Base-by-base conservation (phyloP, 2,329 filamentous ascomycete species). In the Aspergillus eucalypticola region DNA sequence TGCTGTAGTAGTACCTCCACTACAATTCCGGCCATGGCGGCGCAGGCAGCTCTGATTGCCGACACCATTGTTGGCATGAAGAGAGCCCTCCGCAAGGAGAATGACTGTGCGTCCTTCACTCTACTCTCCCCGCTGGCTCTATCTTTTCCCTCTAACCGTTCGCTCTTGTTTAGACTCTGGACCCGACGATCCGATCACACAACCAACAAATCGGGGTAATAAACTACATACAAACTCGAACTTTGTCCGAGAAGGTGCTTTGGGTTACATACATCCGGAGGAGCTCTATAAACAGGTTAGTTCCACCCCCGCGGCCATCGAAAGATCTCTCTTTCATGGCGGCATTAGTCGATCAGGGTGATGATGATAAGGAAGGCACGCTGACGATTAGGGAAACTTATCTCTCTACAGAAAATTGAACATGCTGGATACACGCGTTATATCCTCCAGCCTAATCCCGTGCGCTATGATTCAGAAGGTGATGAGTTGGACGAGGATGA, bases 401-500 rank as follows among this genome's bases (percentile, higher is more conserved):
- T 3, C 15, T 15, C n/a, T 52, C 15, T 21, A 63, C 61, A 87
- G 84, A 83, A 79, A 74, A 80, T 88, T 64, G 82, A 86, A 49
- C 85, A 88, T 70, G 86, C 84, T 44, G 86, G 86, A 50, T 87
- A 88, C 71, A 78, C 81, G 44, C 81, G 86, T 67, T 80, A 83
- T 69, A 86, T 87, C 54, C 77, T 88, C 51, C 79, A 82, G 64
- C 81, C 78, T 42, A 88, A 87, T 60, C 86, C 86, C 5, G 78
- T 79, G 54, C 81, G 83, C 64, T 86, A 84, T 71, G 86, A 89
- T 68, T 83, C 83, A n/a, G 84, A 88, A 69, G 86, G 86, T 56
- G 85, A 86, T 63, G 82, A 87, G 61, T 78, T 87, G 51, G 84
- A 86, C 38, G 80, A 82, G 21, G 81, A 83, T 60, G 84, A 86